Conservation (phyloP, 805 yeast genomes). For the Candida easanensis region DNA sequence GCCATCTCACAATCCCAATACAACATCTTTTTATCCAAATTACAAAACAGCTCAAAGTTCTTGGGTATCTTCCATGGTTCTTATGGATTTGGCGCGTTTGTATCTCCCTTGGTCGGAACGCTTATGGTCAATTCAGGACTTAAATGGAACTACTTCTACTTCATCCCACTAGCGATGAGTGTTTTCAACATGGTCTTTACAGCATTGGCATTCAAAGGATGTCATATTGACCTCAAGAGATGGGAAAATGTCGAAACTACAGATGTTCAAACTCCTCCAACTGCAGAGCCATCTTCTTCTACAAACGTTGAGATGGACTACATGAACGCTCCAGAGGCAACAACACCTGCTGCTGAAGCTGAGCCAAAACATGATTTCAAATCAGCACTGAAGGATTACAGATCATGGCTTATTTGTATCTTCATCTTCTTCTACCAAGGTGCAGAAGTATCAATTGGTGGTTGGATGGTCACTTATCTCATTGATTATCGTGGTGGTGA, state of each 20-base stretch:
- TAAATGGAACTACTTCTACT: conserved; percentile 53
- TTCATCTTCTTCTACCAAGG: conserved; percentile 62
- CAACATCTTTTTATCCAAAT: conserved; percentile 48
- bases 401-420: conserved; percentile 51
- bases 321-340: neutral
- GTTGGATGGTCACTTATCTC: conserved; percentile 63
- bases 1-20: conserved; percentile 49
- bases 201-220: conserved; percentile 42
- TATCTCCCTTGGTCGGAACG: conserved; percentile 59
- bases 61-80: conserved; percentile 57
- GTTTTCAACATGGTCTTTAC: conserved; percentile 32
- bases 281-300: neutral
- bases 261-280: conserved; percentile 8
- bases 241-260: conserved; percentile 19
- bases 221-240: conserved; percentile 38
- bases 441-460: conserved; percentile 59
- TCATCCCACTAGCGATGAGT: conserved; percentile 47
- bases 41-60: conserved; percentile 41
- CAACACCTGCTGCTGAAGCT: neutral
- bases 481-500: conserved; percentile 48
- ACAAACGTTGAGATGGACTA: conserved; percentile 4
- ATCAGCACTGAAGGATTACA: conserved; percentile 37
- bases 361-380: conserved; percentile 19
- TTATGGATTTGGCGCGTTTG: conserved; percentile 64
- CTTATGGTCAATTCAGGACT: conserved; percentile 49